These are phyloP conservation scores for Euphorbia pulcherrima DNA, from an alignment of 345 rosid genomes.

Conservation along the genomic window DNA sequence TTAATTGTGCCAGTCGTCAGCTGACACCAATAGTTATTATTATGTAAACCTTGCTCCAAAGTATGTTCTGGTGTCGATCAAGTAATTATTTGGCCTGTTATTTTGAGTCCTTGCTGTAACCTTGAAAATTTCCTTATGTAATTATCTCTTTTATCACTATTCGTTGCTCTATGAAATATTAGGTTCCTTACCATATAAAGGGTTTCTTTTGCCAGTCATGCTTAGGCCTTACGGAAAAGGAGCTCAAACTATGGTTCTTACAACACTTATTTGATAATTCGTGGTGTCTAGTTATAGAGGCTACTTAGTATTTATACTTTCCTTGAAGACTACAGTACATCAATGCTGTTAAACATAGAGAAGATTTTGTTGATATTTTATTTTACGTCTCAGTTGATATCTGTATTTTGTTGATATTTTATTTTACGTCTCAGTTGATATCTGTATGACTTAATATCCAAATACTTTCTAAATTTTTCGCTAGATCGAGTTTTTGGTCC, in stretches of 20 bases:
- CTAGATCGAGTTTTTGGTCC: constrained; percentile 98
- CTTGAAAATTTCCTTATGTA: neutral
- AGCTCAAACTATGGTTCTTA: neutral
- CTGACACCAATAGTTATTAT: neutral
- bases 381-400: neutral
- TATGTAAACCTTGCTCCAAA: neutral
- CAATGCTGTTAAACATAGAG: neutral
- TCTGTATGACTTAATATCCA: neutral
- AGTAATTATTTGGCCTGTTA: neutral
- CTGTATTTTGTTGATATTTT: neutral
- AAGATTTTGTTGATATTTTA: neutral
- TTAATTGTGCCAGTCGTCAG: neutral
- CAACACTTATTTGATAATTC: neutral
- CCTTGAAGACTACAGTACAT: neutral
- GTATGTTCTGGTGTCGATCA: neutral
- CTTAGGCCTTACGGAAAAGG: neutral
- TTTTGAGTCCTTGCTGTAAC: neutral
- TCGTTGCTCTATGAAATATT: neutral
- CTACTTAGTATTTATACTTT: neutral
- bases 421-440: neutral
- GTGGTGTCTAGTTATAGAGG: neutral
- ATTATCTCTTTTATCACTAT: neutral
- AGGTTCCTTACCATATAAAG: neutral
- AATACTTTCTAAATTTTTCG: constrained; percentile 9
- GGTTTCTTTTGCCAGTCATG: neutral